A percentile compares a stretch with the other conserved stretches of the same genome.
phyloP scores from a whole-genome alignment of 2,329 filamentous ascomycete genomes.

The Alternaria conjuncta region DNA sequence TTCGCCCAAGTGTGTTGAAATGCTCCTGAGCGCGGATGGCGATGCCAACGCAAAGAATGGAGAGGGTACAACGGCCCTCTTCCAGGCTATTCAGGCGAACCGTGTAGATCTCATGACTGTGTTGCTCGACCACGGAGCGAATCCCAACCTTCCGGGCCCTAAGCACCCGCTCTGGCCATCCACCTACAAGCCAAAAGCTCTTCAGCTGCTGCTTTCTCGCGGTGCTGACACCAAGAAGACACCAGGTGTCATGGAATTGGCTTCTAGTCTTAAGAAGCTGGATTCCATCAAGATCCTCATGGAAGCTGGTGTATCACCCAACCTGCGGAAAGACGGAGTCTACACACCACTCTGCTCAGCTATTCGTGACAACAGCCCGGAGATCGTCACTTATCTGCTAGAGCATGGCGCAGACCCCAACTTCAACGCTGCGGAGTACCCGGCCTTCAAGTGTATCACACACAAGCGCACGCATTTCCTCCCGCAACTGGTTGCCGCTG shows the following conservation, averaged over 20 bases:
- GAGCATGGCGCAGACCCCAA: slow-evolving; percentile 60
- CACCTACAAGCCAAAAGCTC: slow-evolving; percentile 63
- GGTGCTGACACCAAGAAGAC: slow-evolving; percentile 67
- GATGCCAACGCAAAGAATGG: slow-evolving; percentile 66
- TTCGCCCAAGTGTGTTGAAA: slow-evolving; percentile 61
- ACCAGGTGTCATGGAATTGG: slow-evolving; percentile 69
- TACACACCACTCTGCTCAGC: slow-evolving; percentile 73
- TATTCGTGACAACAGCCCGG: slow-evolving; percentile 69
- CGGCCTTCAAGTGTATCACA: slow-evolving; percentile 71
- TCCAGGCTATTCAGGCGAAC: slow-evolving; percentile 64
- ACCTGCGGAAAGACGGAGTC: slow-evolving; percentile 68
- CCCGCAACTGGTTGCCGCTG: slow-evolving; percentile 63
- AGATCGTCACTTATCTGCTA: slow-evolving; percentile 67
- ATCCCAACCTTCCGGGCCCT: slow-evolving; percentile 71
- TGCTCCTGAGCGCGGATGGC: slow-evolving; percentile 66
- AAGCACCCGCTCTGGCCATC: slow-evolving; percentile 74
- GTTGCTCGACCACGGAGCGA: slow-evolving; percentile 65
- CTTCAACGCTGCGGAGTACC: slow-evolving; percentile 66
- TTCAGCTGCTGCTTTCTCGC: slow-evolving; percentile 64
- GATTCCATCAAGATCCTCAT: slow-evolving; percentile 66
- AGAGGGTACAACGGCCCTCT: slow-evolving; percentile 68
- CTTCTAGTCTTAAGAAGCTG: slow-evolving; percentile 67
- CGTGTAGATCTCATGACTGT: slow-evolving; percentile 63
- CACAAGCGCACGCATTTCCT: slow-evolving; percentile 69
- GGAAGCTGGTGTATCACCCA: slow-evolving; percentile 65